Evolutionary conservation across 257 asterid genomes (phyloP).

Genomic region (Solanum bulbocastanum): DNA sequence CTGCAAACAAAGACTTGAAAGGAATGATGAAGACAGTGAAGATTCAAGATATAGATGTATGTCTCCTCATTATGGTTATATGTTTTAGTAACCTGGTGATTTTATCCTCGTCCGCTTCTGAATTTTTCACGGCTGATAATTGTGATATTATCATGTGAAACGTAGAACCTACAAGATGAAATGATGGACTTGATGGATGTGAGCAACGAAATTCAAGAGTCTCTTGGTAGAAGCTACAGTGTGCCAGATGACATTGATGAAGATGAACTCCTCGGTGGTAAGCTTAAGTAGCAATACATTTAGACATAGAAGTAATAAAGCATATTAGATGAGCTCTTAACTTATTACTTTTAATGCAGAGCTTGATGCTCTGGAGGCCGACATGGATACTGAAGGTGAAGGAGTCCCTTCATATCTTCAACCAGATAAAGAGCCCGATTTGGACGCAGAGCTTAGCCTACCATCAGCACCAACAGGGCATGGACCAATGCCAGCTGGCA

Average conservation of each 20-base stretch:
- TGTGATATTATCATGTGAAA: neutral
- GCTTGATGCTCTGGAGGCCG: constrained; percentile 98
- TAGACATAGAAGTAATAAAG: neutral
- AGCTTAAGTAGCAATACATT: constrained; percentile 11
- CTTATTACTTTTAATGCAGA: constrained; percentile 30
- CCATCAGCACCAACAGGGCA: constrained; percentile 89
- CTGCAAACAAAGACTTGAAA: constrained; percentile 87
- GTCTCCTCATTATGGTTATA: constrained; percentile 8
- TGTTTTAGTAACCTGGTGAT: neutral
- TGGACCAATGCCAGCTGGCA: constrained; percentile 38
- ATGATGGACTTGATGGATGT: constrained; percentile 99
- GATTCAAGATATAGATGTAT: constrained; percentile 92
- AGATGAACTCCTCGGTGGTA: constrained; percentile 97
- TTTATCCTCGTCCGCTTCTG: neutral
- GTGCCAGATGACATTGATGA: constrained; percentile 97
- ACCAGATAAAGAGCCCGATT: constrained; percentile 68
- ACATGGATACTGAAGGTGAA: constrained; percentile 83
- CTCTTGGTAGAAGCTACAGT: constrained; percentile 92
- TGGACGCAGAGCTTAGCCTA: constrained; percentile 72
- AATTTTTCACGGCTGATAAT: neutral
- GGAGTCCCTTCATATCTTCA: constrained; percentile 94
- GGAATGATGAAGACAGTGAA: constrained; percentile 99
- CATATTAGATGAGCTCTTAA: neutral
- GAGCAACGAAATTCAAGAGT: constrained; percentile 92
- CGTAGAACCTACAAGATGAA: constrained; percentile 90